Evolutionary conservation across 805 yeast genomes (phyloP).

Genomic region (Yarrowia phangngaensis): DNA sequence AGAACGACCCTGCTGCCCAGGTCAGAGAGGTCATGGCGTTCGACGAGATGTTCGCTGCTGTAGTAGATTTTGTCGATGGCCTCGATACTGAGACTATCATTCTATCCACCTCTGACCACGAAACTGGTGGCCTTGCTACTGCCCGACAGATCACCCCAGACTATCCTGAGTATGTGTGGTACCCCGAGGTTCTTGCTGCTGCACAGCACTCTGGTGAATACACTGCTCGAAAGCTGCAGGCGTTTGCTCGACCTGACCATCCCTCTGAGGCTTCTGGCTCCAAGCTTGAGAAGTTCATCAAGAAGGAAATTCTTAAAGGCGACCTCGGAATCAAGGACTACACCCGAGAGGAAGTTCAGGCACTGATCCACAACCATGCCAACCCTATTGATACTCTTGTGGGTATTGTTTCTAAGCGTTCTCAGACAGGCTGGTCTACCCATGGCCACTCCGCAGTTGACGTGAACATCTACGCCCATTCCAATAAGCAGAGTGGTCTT

Average conservation of each 20-base stretch:
- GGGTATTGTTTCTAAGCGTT: slow-evolving; percentile 70
- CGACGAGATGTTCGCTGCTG: slow-evolving; percentile 76
- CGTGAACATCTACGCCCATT: slow-evolving; percentile 81
- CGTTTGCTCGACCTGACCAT: slow-evolving; percentile 33
- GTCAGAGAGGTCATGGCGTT: slow-evolving; percentile 86
- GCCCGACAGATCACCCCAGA: slow-evolving; percentile 66
- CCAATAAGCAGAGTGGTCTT: slow-evolving; percentile 42
- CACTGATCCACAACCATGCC: slow-evolving; percentile 41
- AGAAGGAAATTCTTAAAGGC: slow-evolving; percentile 52
- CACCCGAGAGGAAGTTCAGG: slow-evolving; percentile 51
- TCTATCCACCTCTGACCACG: slow-evolving; percentile 87
- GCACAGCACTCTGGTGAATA: slow-evolving; percentile 77
- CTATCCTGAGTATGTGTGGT: slow-evolving; percentile 88
- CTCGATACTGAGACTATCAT: slow-evolving; percentile 73
- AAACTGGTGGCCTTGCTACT: slow-evolving; percentile 90
- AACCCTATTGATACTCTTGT: slow-evolving; percentile 51
- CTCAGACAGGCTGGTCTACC: slow-evolving; percentile 94
- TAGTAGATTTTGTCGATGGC: slow-evolving; percentile 60
- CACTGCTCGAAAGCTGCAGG: slow-evolving; percentile 48
- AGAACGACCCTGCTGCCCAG: slow-evolving; percentile 91
- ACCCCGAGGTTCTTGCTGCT: slow-evolving; percentile 67
- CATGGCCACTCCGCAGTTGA: slow-evolving; percentile 97
- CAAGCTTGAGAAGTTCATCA: slow-evolving; percentile 47
- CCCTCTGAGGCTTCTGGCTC: slow-evolving; percentile 23
- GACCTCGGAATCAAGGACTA: slow-evolving; percentile 65